Evolutionary conservation across 192 early-diverging fungal species (phyloP), one percentile per base, ranked within the genome.

Genomic region (Gigaspora rosea): DNA sequence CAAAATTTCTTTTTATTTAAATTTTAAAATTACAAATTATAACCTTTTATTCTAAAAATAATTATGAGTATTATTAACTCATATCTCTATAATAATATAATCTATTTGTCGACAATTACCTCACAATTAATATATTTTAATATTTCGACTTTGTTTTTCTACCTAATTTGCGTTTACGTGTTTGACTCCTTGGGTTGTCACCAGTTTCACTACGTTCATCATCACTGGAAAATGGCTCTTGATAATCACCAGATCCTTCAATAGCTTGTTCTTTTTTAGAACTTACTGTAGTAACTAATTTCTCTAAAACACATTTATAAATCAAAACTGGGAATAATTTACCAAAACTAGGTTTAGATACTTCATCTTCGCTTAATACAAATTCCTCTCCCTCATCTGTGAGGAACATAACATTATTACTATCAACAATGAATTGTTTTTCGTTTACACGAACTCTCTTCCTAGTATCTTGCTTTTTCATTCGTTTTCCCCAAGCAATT

Each of bases 401-500:
- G 48, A 72, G 77, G 77, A 81, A 46, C 27, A 71, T 75, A 5
- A 80, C 78, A 67, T 80, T 59, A 57, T 83, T 78, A 78, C 80
- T n/a, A 77, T 85, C 73, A 51, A 78, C 22, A 74, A 75, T 64
- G 81, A 80, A 78, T 75, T 88, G 71, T 67, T 69, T 71, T 80
- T 79, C 83, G n/a, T 80, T 81, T 52, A 84, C 78, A 48, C 64
- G 71, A 16, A 79, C 80, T 22, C 76, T 73, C 16, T 82, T 75
- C 48, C 72, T 48, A 76, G 81, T 82, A 54, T 77, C 67, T 65
- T 84, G 78, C 15, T 82, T 80, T 66, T 84, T 81, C 80, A 84
- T 80, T 51, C 78, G 76, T 70, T 84, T 84, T 58, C 81, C 79
- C 73, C 81, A 81, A 8, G 81, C 83, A 80, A 82, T 80, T 80